Evolutionary conservation across 768 basidiomycete species (phyloP).

Genomic region (Leucocoprinus sp.): DNA sequence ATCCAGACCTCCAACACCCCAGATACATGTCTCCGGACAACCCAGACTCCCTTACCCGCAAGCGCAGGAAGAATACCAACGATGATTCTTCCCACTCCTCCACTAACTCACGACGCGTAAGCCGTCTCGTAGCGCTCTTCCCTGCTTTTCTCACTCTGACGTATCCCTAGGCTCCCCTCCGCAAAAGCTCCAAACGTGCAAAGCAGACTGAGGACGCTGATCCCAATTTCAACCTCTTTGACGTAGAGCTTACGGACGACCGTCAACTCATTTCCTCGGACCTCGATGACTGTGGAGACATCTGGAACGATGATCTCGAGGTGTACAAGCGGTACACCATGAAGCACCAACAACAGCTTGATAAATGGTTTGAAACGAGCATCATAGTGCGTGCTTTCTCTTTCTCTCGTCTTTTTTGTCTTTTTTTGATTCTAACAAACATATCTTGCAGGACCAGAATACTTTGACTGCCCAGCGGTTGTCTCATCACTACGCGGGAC

Average conservation of each 20-base stretch:
- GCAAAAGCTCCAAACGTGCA: conserved; percentile 12
- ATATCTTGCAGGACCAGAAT: conserved; percentile 56
- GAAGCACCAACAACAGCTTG: conserved; percentile 64
- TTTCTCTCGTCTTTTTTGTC: conserved; percentile 1
- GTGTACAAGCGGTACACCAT: conserved; percentile 67
- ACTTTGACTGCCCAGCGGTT: conserved; percentile 49
- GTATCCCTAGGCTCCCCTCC: conserved; percentile 4
- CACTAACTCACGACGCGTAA: conserved; percentile 43
- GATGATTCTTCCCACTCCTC: conserved; percentile 53
- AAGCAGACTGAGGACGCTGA: conserved; percentile 22
- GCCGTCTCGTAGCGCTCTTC: conserved; percentile 20
- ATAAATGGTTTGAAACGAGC: conserved; percentile 64
- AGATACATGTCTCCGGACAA: conserved; percentile 11
- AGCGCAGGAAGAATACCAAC: conserved; percentile 39
- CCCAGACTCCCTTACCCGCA: conserved; percentile 25
- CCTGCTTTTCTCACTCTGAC: background rate
- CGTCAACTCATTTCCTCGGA: conserved; percentile 59
- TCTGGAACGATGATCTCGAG: conserved; percentile 65
- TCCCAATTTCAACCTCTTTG: conserved; percentile 19
- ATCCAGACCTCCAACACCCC: conserved; percentile 8
- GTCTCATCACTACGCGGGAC: conserved; percentile 48
- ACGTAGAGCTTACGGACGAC: conserved; percentile 27
- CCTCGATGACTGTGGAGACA: conserved; percentile 71
- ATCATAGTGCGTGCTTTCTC: conserved; percentile 38
- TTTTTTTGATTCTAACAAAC: too few relatives aligned